These are phyloP conservation scores for Cryptococcus neoformans DNA, from an alignment of 1,284 basidiomycete genomes.

Conservation along the genomic window DNA sequence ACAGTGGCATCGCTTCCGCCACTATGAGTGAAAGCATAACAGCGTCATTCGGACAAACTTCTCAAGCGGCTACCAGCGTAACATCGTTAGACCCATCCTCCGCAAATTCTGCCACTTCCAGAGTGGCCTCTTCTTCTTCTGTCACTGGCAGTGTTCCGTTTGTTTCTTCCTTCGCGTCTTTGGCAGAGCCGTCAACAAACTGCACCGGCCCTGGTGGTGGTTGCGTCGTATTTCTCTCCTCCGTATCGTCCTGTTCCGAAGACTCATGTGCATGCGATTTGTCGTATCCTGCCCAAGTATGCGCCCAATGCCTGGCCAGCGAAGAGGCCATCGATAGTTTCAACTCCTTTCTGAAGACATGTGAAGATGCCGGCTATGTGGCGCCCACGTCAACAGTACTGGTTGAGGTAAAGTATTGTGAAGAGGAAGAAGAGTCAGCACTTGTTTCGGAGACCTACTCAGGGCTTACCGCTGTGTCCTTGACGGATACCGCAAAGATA, in stretches of 20 bases:
- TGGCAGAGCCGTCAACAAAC: not conserved
- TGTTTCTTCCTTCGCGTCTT: not conserved
- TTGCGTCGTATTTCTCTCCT: constrained; percentile 7
- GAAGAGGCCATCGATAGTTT: constrained; percentile 6
- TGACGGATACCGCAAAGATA: not conserved
- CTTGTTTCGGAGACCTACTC: not conserved
- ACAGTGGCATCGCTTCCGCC: not conserved
- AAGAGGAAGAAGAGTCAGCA: not conserved
- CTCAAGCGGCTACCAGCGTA: not conserved
- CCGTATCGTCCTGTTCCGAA: constrained; percentile 5
- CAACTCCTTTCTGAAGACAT: constrained; percentile 10
- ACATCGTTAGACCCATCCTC: not conserved
- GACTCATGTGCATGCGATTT: constrained; percentile 11
- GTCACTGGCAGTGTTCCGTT: not conserved
- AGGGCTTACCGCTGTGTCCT: not conserved
- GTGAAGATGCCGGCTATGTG: constrained; percentile 2
- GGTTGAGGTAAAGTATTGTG: constrained; percentile 1
- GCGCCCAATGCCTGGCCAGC: constrained; percentile 13
- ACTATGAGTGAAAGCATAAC: too few relatives aligned
- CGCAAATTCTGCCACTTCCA: not conserved
- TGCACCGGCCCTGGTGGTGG: constrained; percentile 9
- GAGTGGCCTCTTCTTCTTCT: not conserved
- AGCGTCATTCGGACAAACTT: not conserved
- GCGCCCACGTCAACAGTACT: constrained; percentile 6
- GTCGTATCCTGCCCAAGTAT: constrained; percentile 12